Conservation (phyloP, 2,329 filamentous ascomycete genomes). For the Malbranchea cinnamomea region DNA sequence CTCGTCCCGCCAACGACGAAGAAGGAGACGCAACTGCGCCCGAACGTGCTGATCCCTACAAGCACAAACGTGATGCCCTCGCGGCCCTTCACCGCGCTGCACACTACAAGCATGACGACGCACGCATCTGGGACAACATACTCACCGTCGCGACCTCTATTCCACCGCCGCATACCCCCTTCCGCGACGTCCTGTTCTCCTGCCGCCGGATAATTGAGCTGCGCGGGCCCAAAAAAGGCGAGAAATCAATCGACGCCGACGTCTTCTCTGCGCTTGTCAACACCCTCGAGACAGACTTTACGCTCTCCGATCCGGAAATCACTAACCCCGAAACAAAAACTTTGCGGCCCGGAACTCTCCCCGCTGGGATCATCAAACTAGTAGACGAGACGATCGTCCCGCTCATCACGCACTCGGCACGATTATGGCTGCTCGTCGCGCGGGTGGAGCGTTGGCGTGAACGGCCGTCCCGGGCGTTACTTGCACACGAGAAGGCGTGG, state of each 20-base stretch:
- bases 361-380: slow-evolving; percentile 45
- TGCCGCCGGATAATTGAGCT: slow-evolving; percentile 63
- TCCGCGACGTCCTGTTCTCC: slow-evolving; percentile 60
- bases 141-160: slow-evolving; percentile 72
- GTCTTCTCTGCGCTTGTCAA: slow-evolving; percentile 58
- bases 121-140: slow-evolving; percentile 94
- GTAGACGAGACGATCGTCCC: slow-evolving; percentile 63
- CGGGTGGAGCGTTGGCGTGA: slow-evolving; percentile 58
- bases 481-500: slow-evolving; percentile 84
- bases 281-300: slow-evolving; percentile 44
- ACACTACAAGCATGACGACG: slow-evolving; percentile 66
- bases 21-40: slow-evolving; percentile 10
- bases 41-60: slow-evolving; percentile 35
- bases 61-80: slow-evolving; percentile 58
- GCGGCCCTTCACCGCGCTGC: slow-evolving; percentile 78
- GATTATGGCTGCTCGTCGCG: slow-evolving; percentile 62
- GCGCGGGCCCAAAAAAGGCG: slow-evolving; percentile 48
- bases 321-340: slow-evolving; percentile 15
- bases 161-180: slow-evolving; percentile 48
- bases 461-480: slow-evolving; percentile 57
- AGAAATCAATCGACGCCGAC: slow-evolving; percentile 61
- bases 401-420: slow-evolving; percentile 64
- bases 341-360: slow-evolving; percentile 38
- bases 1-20: slow-evolving; percentile 16
- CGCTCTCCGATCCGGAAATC: slow-evolving; percentile 24